Conservation (phyloP, 352 stramenopile species). For the Phytophthora syringae region DNA sequence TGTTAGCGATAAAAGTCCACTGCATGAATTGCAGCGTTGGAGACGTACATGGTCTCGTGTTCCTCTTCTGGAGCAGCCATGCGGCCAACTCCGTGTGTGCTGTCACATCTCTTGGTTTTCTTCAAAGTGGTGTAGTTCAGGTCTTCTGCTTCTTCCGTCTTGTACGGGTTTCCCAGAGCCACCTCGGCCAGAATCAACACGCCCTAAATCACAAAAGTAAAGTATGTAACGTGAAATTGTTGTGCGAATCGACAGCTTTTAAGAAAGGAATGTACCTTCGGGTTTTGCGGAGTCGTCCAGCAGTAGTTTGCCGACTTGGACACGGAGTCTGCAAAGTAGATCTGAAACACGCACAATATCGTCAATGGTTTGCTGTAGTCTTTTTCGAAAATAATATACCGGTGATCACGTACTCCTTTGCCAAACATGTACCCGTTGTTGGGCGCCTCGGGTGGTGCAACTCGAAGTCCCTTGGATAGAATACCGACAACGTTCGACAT, state of each 20-base stretch:
- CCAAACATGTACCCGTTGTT: slow-evolving; percentile 86
- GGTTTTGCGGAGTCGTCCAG: slow-evolving; percentile 66
- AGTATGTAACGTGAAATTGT: background rate
- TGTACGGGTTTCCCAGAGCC: slow-evolving; percentile 55
- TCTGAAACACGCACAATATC: slow-evolving; percentile 34
- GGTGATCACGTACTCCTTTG: slow-evolving; percentile 68
- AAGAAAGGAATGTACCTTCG: slow-evolving; percentile 33
- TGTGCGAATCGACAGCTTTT: background rate
- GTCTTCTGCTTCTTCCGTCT: slow-evolving; percentile 59
- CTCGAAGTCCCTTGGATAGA: slow-evolving; percentile 75
- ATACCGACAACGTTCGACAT: slow-evolving; percentile 85
- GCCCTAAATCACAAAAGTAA: slow-evolving; percentile 25
- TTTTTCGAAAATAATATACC: background rate
- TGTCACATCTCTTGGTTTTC: slow-evolving; percentile 47
- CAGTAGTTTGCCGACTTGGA: slow-evolving; percentile 89
- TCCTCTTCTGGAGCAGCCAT: slow-evolving; percentile 58
- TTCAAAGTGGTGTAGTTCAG: slow-evolving; percentile 57
- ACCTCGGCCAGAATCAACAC: slow-evolving; percentile 75
- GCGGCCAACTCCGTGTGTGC: slow-evolving; percentile 56
- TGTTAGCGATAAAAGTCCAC: background rate
- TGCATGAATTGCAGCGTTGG: background rate
- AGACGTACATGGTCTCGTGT: slow-evolving; percentile 50
- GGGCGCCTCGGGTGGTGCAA: slow-evolving; percentile 82
- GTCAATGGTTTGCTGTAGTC: background rate
- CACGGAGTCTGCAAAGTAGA: slow-evolving; percentile 88